Base-by-base conservation (phyloP, 495 filamentous ascomycete genomes). In the Penicillium steckii region DNA sequence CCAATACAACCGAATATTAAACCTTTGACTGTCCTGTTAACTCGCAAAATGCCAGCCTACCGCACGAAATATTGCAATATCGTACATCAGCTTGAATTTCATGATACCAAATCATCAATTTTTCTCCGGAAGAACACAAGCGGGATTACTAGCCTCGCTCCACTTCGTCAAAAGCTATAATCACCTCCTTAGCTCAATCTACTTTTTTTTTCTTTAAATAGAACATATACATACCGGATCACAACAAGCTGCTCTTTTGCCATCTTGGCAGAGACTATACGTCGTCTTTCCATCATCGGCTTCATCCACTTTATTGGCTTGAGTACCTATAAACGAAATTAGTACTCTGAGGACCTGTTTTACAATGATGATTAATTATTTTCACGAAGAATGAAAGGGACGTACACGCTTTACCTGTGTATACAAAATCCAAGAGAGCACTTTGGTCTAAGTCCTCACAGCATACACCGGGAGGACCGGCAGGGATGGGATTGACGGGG, bases 401-500 rank as follows among this genome's bases (percentile, higher is more conserved):
- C 54, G 30, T 48, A 57, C 54, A 57, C 8, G 30, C 24, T 18
- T 52, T 52, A 0, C 54, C 54, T 1, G 44, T 51, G 23, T 57
- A 57, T 4, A 57, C 3, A 12, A 57, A 57, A 2, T 7, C 24
- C 8, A 57, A 19, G 1, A 57, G 18, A 6, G 44, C 44, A 22
- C 29, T 44, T 13, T 48, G 23, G 23, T 44, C 18, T 15, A 57
- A 35, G n/a, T 48, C 18, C 29, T 52, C 17, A 23, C 54, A 57
- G 29, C 54, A 57, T 4, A 52, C 18, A 27, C 54, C 54, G 3
- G 54, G 54, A 1, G 44, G 48, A 1, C 54, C 48, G 3, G 54
- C 54, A 8, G 43, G 54, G 26, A 57, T 48, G 8, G 48, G 54
- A 30, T 57, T 57, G 37, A 57, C 54, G 6, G 54, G 54, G 22